Evolutionary conservation across 306 rosid species (phyloP).

Genomic region (Psophocarpus tetragonolobus): DNA sequence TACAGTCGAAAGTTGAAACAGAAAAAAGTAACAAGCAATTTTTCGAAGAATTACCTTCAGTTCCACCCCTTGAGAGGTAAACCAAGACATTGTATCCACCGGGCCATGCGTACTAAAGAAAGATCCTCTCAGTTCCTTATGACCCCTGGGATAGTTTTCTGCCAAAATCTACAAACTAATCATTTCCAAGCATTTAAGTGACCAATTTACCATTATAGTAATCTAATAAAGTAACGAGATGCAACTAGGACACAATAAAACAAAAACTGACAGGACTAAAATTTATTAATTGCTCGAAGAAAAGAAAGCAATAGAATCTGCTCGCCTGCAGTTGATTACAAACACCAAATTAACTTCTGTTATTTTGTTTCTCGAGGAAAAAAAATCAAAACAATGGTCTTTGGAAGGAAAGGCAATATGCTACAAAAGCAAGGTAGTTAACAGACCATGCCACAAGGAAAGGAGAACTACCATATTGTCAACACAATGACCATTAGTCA

Average conservation of each 20-base stretch:
- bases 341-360: background rate
- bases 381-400: background rate
- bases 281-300: background rate
- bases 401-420: background rate
- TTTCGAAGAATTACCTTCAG: conserved; percentile 75
- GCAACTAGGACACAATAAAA: conserved; percentile 22
- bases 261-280: conserved; percentile 12
- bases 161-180: conserved; percentile 70
- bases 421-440: background rate
- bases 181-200: conserved; percentile 30
- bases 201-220: background rate
- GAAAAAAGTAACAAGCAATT: conserved; percentile 26
- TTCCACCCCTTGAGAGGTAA: conserved; percentile 82
- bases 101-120: conserved; percentile 77
- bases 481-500: conserved; percentile 80
- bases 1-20: background rate
- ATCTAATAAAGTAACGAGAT: conserved; percentile 16
- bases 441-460: conserved; percentile 6
- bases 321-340: conserved; percentile 2
- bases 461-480: conserved; percentile 61
- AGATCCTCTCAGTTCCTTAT: conserved; percentile 86
- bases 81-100: conserved; percentile 91
- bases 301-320: conserved; percentile 6
- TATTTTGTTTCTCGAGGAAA: background rate
- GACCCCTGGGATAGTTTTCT: conserved; percentile 94